Conservation (phyloP, 2,329 filamentous ascomycete genomes). For the Fusarium guadeloupense region DNA sequence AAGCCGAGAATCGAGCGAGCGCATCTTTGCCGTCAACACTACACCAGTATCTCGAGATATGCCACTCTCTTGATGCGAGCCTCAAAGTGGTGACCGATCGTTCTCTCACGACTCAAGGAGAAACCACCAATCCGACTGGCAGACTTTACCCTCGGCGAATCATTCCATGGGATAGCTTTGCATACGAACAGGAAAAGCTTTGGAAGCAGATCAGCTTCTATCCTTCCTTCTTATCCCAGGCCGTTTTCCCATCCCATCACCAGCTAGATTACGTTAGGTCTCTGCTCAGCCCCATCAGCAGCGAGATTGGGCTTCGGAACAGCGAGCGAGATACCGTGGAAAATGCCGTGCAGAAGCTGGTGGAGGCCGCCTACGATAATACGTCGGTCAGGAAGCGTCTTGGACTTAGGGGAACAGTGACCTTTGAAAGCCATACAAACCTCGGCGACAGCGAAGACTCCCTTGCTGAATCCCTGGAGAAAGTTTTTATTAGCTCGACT, state of each 20-base stretch:
- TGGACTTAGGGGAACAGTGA: slow-evolving; percentile 45
- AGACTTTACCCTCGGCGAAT: slow-evolving; percentile 49
- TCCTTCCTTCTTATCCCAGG: slow-evolving; percentile 42
- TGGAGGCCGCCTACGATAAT: slow-evolving; percentile 44
- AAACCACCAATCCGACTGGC: slow-evolving; percentile 46
- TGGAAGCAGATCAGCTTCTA: slow-evolving; percentile 44
- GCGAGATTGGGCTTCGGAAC: slow-evolving; percentile 48
- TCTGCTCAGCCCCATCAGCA: slow-evolving; percentile 46
- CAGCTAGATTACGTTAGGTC: slow-evolving; percentile 48
- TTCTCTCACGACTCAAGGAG: slow-evolving; percentile 47
- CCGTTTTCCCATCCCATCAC: slow-evolving; percentile 45
- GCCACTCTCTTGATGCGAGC: slow-evolving; percentile 44
- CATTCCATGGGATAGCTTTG: slow-evolving; percentile 49
- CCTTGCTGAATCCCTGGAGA: slow-evolving; percentile 39
- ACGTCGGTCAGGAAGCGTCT: slow-evolving; percentile 41
- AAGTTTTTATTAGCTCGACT: not conserved
- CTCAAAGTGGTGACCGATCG: slow-evolving; percentile 46
- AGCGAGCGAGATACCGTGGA: slow-evolving; percentile 50
- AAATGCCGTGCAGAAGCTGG: slow-evolving; percentile 47
- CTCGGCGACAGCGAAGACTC: slow-evolving; percentile 38
- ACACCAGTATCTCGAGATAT: slow-evolving; percentile 46
- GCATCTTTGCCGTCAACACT: slow-evolving; percentile 38
- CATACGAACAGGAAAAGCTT: slow-evolving; percentile 44
- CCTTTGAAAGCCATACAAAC: slow-evolving; percentile 48
- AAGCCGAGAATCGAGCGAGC: slow-evolving; percentile 38